Evolutionary conservation across 345 rosid species (phyloP), one percentile per base, ranked within the genome.

Genomic region (Cardamine resedifolia): DNA sequence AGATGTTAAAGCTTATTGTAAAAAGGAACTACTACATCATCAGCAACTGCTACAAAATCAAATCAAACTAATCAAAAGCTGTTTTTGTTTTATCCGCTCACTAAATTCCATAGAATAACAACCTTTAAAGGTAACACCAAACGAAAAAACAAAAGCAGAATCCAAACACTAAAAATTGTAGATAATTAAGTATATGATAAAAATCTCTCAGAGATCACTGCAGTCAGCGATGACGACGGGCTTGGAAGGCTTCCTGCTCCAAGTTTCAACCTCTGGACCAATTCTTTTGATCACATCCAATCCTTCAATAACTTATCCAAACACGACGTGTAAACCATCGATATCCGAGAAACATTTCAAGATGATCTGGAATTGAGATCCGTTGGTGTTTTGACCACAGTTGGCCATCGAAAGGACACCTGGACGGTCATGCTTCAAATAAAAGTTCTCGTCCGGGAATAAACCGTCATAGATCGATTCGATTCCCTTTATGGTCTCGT

Each of bases 361-460:
- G 16, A 80, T 58, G 36, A 85, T 57, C 23, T 83, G 77, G 60
- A 86, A 83, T 75, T 83, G 81, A 2, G 90, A 81, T 0, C 82
- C 78, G 16, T 87, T 81, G 4, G 86, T 28, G 31, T 28, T 4
- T 28, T 4, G 1, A 28, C 31, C 6, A 28, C 31, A 33, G 49
- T 83, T 81, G 3, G 81, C 76, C 90, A 85, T 84, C 10, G 87
- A 82, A 15, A 87, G 26, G 36, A 82, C 43, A 19, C 88, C 87
- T 0, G 85, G 73, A 1, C 87, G 78, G 0, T 81, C 75, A 70
- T 81, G 87, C 84, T 85, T 81, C 81, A 47, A 64, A n/a, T 2
- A n/a, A 68, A 85, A 87, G 71, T 85, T 83, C 79, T 87, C 90
- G 3, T 88, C 87, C 0, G 71, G 82, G 43, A 88, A 84, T 59